phyloP scores from a whole-genome alignment of 139 green algal species.

The Chlorella vulgaris region DNA sequence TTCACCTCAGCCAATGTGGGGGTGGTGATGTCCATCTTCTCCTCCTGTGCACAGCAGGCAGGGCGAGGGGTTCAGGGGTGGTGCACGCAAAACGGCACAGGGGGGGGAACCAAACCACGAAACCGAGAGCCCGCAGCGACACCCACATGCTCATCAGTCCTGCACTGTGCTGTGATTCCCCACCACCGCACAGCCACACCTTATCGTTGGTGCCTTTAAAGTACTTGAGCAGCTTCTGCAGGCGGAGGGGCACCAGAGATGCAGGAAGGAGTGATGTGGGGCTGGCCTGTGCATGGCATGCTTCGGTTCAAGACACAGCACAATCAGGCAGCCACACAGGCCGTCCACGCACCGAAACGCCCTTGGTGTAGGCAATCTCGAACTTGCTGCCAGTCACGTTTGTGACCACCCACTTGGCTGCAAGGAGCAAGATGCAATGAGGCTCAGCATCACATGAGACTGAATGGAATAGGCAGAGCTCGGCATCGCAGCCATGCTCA shows the following conservation, averaged over 20 bases:
- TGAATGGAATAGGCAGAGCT: neutral
- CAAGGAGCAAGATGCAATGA: neutral
- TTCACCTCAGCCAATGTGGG: conserved; percentile 33
- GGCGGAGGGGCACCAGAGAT: no score
- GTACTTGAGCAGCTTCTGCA: conserved; percentile 40
- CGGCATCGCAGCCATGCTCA: neutral
- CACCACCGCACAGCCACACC: neutral
- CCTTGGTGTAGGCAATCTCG: conserved; percentile 42
- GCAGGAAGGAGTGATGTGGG: no score
- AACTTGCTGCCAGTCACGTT: conserved; percentile 30
- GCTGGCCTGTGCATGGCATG: neutral
- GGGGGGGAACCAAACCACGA: no score
- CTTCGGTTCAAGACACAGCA: neutral
- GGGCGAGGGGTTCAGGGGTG: no score
- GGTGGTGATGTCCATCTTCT: conserved; percentile 29
- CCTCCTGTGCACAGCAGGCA: neutral
- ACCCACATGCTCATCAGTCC: neutral
- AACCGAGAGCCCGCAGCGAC: neutral
- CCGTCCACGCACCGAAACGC: neutral
- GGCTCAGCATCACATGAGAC: no score
- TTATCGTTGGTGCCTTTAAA: conserved; percentile 28
- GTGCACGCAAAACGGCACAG: no score
- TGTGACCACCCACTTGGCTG: conserved; percentile 32
- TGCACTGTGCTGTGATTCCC: neutral
- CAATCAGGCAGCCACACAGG: no score